A percentile compares a stretch with the other conserved stretches of the same genome.
Evolutionary conservation across 768 basidiomycete genomes (phyloP).

Genomic region (Macrolepiota dolichaula): DNA sequence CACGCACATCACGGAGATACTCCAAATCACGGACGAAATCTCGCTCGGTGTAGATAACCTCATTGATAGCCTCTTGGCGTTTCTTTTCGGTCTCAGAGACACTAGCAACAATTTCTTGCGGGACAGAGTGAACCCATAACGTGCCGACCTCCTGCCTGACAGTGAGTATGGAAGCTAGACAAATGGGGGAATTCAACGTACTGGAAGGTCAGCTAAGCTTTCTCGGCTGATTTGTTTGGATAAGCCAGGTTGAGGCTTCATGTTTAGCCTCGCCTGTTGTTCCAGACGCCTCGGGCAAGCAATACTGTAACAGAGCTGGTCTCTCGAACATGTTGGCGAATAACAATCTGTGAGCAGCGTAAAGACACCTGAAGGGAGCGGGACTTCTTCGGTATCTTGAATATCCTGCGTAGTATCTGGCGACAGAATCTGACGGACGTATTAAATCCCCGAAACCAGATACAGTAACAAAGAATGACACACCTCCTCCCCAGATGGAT

Average conservation of each 20-base stretch:
- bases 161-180: constrained; percentile 3
- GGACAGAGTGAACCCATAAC: constrained; percentile 95
- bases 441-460: not conserved
- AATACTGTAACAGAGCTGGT: constrained; percentile 95
- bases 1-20: constrained; percentile 87
- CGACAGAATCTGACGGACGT: constrained; percentile 15
- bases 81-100: constrained; percentile 93
- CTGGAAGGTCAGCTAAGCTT: constrained; percentile 76
- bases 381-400: constrained; percentile 56
- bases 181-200: constrained; percentile 26
- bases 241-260: constrained; percentile 89
- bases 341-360: constrained; percentile 97
- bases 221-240: constrained; percentile 81
- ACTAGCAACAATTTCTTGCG: constrained; percentile 88
- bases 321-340: constrained; percentile 93
- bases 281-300: constrained; percentile 92
- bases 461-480: not conserved
- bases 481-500: constrained; percentile 23
- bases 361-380: constrained; percentile 90
- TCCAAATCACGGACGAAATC: constrained; percentile 99
- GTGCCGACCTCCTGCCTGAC: constrained; percentile 51
- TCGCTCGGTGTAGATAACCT: constrained; percentile 90
- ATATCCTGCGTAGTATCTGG: constrained; percentile 27
- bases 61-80: constrained; percentile 97
- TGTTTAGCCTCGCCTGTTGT: constrained; percentile 90